Percentiles rank a stretch among this genome's conserved stretches.
Evolutionary conservation across 768 basidiomycete genomes (phyloP).

Genomic region (Tylopilus cervinicoccineus): DNA sequence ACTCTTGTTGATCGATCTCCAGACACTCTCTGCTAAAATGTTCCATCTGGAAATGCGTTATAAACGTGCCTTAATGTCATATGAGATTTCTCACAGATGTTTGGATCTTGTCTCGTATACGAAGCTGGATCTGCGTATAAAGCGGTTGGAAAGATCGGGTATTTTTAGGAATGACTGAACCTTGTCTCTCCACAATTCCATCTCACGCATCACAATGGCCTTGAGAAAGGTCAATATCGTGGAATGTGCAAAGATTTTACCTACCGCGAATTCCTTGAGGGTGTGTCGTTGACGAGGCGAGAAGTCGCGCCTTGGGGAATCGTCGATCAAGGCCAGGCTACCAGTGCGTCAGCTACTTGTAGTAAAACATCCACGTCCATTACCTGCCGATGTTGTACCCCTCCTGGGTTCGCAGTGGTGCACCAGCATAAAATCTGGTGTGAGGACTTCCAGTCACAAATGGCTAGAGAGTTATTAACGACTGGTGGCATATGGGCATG

Average conservation of each 20-base stretch:
- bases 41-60: slow-evolving; percentile 64
- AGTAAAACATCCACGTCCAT: slow-evolving; percentile 21
- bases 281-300: slow-evolving; percentile 87
- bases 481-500: neutral
- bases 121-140: slow-evolving; percentile 67
- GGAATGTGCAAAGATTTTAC: slow-evolving; percentile 9
- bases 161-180: slow-evolving; percentile 31
- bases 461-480: slow-evolving; percentile 44
- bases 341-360: slow-evolving; percentile 1
- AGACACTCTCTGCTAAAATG: slow-evolving; percentile 92
- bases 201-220: slow-evolving; percentile 90
- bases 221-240: slow-evolving; percentile 15
- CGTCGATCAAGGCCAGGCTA: slow-evolving; percentile 82
- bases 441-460: slow-evolving; percentile 61
- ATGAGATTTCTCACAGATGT: slow-evolving; percentile 55
- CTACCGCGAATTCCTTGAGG: slow-evolving; percentile 85
- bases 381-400: slow-evolving; percentile 87
- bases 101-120: slow-evolving; percentile 89
- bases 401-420: slow-evolving; percentile 83
- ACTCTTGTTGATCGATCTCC: slow-evolving; percentile 66
- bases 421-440: slow-evolving; percentile 89
- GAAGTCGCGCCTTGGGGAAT: slow-evolving; percentile 78
- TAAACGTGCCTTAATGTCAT: neutral
- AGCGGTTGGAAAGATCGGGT: neutral
- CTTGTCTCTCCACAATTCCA: slow-evolving; percentile 96